Percentiles rank a stretch among this genome's conserved stretches.
phyloP scores from a whole-genome alignment of 108 stramenopile genomes.

The Skeletonema grethae region DNA sequence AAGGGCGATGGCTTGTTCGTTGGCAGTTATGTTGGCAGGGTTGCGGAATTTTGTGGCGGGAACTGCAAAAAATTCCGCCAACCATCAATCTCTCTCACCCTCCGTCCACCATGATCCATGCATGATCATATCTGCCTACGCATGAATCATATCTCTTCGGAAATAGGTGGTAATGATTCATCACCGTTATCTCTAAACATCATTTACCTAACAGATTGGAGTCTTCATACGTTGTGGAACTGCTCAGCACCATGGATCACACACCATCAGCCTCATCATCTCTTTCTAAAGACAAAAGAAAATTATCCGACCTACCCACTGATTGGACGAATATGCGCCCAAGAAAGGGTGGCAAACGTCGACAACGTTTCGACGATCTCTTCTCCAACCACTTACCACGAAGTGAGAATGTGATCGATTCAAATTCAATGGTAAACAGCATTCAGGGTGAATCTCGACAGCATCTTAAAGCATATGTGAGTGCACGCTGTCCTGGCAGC shows the following conservation, averaged over 20 bases:
- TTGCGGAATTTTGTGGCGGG: too few relatives aligned
- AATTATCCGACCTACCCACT: constrained; percentile 11
- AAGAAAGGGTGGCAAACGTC: constrained; percentile 17
- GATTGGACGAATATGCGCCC: constrained; percentile 10
- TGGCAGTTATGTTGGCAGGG: too few relatives aligned
- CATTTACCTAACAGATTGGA: too few relatives aligned
- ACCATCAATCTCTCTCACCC: too few relatives aligned
- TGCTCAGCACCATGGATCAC: background rate
- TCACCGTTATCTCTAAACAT: too few relatives aligned
- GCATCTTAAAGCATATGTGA: constrained; percentile 10
- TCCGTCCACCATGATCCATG: too few relatives aligned
- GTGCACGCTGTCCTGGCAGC: constrained; percentile 9
- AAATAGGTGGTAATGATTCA: too few relatives aligned
- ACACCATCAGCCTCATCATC: background rate
- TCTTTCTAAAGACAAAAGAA: background rate
- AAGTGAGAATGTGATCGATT: constrained; percentile 15
- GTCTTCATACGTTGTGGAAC: too few relatives aligned
- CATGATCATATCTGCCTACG: too few relatives aligned
- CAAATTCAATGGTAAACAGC: constrained; percentile 20
- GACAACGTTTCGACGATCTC: constrained; percentile 10
- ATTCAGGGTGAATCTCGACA: background rate
- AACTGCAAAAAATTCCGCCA: too few relatives aligned
- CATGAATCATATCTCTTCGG: too few relatives aligned
- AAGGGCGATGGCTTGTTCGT: too few relatives aligned
- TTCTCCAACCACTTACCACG: constrained; percentile 6